These are phyloP conservation scores for Multifurca ochricompacta DNA, from an alignment of 768 basidiomycete genomes.

Conservation along the genomic window DNA sequence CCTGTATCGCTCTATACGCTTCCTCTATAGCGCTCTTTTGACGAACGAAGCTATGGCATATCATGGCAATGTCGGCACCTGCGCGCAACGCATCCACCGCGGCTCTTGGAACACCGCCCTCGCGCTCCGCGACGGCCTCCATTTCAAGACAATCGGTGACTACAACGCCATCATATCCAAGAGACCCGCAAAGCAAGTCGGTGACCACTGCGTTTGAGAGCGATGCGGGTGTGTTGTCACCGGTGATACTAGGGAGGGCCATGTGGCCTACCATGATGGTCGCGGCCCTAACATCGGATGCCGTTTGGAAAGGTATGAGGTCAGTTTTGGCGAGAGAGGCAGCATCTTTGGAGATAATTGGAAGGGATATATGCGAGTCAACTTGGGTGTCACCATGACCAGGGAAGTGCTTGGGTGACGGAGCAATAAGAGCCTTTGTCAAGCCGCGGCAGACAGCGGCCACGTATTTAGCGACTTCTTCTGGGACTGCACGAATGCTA, in stretches of 20 bases:
- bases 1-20: conserved; percentile 42
- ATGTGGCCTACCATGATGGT: conserved; percentile 72
- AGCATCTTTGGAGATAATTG: conserved; percentile 46
- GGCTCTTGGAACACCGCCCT: conserved; percentile 43
- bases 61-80: conserved; percentile 68
- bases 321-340: conserved; percentile 39
- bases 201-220: conserved; percentile 47
- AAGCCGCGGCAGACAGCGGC: conserved; percentile 43
- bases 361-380: conserved; percentile 63
- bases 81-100: conserved; percentile 51
- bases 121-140: conserved; percentile 51
- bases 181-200: conserved; percentile 40
- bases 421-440: conserved; percentile 42
- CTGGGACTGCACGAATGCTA: conserved; percentile 38
- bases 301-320: conserved; percentile 46
- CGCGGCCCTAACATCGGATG: conserved; percentile 37
- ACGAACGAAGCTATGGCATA: conserved; percentile 52
- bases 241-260: conserved; percentile 52
- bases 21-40: conserved; percentile 48
- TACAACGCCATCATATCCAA: conserved; percentile 50
- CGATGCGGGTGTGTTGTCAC: conserved; percentile 50
- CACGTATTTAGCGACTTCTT: conserved; percentile 42
- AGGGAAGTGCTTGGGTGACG: conserved; percentile 64
- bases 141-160: conserved; percentile 75
- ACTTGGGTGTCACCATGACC: conserved; percentile 69